phyloP scores from a whole-genome alignment of 495 filamentous ascomycete species.

The Darksidea phi region DNA sequence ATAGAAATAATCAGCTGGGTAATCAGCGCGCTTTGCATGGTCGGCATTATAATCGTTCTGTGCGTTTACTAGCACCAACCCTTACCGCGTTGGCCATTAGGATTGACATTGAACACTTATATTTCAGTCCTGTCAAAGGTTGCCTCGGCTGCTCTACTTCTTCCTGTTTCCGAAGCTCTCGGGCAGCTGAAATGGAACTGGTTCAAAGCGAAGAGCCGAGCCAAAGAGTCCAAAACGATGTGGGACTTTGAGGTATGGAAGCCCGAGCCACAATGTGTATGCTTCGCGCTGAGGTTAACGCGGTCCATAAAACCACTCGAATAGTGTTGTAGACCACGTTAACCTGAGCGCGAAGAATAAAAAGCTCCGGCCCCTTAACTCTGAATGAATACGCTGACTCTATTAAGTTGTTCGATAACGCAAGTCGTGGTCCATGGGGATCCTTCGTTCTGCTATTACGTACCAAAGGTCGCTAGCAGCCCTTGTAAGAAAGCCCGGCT shows the following conservation, averaged over 20 bases:
- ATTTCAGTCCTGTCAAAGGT: slow-evolving; percentile 9
- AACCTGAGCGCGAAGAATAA: no score
- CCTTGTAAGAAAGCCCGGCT: no score
- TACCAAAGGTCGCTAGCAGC: slow-evolving; percentile 10
- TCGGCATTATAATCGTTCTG: slow-evolving; percentile 19
- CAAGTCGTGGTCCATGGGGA: slow-evolving; percentile 5
- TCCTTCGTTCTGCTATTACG: slow-evolving; percentile 13
- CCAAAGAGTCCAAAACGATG: slow-evolving; percentile 8
- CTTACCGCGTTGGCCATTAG: slow-evolving; percentile 9
- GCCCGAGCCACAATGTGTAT: no score
- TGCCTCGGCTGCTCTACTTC: slow-evolving; percentile 4
- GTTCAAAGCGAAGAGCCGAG: not conserved
- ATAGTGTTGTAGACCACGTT: no score
- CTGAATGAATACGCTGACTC: not conserved
- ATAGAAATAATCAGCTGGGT: slow-evolving; percentile 27
- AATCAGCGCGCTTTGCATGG: slow-evolving; percentile 24
- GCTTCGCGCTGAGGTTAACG: no score
- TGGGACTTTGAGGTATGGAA: slow-evolving; percentile 9
- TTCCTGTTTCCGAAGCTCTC: slow-evolving; percentile 16
- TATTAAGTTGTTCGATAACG: slow-evolving; percentile 15
- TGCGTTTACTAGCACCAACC: not conserved
- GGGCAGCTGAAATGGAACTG: slow-evolving; percentile 6
- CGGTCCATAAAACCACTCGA: not conserved
- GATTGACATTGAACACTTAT: slow-evolving; percentile 9
- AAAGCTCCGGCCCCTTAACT: no score